Base-by-base conservation (phyloP, 163 green algal genomes). In the Trebouxiophyceae sp. region DNA sequence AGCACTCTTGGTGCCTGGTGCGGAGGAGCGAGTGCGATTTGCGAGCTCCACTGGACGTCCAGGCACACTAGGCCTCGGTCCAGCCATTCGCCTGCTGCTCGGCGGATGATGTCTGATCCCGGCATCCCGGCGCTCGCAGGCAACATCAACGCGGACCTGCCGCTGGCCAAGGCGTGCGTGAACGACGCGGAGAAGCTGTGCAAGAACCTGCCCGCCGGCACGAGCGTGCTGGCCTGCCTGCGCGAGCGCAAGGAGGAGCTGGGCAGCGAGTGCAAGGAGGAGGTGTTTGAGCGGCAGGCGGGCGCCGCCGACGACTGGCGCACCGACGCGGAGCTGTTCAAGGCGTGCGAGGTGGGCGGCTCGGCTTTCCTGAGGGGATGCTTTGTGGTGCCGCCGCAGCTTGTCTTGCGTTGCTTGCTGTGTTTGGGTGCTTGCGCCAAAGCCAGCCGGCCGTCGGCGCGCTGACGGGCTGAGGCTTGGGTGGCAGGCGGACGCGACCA, bases 131-230 rank as follows among this genome's bases (percentile, higher is more conserved):
- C n/a, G n/a, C n/a, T n/a, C n/a, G 31, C 63, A 19, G 33, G 26
- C 16, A 86, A 86, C 68, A 84, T 89, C 68, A 81, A 82, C 66
- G 63, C 61, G 7, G 83, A 91, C 63, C 45, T 77, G 6, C 73
- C 72, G 0, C 65, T 91, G 26, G 80, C 56, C 27, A 54, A 68
- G 57, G 57, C 54, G 30, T 76, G 63, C 57, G 60, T 27, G 54
- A 30, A 64, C 23, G 70, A 81, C 54, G 70, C 66, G 1, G 55
- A 68, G 45, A 72, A 66, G 58, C 54, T 77, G 24, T 82, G 75
- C 57, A 63, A 86, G 78, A 63, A 33, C 84, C 29, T 60, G 39
- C 8, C 34, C 20, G 31, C 29, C 3, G 24, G 66, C 60, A 28
- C 63, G n/a, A 44, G 1, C 4, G 57, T 69, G 20, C 63, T 69